These are phyloP conservation scores for Solanum boliviense DNA, from an alignment of 257 asterid genomes.

Conservation along the genomic window DNA sequence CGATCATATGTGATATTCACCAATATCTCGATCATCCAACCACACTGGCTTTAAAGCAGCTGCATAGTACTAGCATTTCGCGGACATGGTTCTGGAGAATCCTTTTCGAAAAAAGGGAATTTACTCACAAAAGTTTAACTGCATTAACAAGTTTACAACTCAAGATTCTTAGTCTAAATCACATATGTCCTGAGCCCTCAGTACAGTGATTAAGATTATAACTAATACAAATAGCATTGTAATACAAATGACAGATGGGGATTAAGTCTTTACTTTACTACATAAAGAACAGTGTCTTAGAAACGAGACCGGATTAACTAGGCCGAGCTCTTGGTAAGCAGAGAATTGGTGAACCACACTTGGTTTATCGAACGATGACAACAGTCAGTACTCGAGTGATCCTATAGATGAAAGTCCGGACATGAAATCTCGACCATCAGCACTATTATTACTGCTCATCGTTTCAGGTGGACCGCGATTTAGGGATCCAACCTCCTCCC, in stretches of 20 bases:
- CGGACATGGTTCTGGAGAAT: background rate
- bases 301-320: background rate
- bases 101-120: background rate
- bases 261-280: background rate
- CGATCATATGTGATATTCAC: background rate
- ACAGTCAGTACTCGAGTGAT: slow-evolving; percentile 46
- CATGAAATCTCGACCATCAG: slow-evolving; percentile 40
- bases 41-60: background rate
- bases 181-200: background rate
- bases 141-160: background rate
- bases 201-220: background rate
- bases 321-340: background rate
- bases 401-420: slow-evolving; percentile 60
- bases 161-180: background rate
- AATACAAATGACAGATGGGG: background rate
- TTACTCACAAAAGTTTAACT: background rate
- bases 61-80: background rate
- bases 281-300: background rate
- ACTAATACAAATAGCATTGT: background rate
- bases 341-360: background rate
- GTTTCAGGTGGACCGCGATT: slow-evolving; percentile 33
- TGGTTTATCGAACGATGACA: background rate
- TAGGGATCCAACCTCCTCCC: slow-evolving; percentile 56
- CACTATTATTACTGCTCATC: slow-evolving; percentile 18
- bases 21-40: background rate